Evolutionary conservation across 2,329 filamentous ascomycete genomes (phyloP), one percentile per base, ranked within the genome.

Genomic region (Ceratocystis papillata): DNA sequence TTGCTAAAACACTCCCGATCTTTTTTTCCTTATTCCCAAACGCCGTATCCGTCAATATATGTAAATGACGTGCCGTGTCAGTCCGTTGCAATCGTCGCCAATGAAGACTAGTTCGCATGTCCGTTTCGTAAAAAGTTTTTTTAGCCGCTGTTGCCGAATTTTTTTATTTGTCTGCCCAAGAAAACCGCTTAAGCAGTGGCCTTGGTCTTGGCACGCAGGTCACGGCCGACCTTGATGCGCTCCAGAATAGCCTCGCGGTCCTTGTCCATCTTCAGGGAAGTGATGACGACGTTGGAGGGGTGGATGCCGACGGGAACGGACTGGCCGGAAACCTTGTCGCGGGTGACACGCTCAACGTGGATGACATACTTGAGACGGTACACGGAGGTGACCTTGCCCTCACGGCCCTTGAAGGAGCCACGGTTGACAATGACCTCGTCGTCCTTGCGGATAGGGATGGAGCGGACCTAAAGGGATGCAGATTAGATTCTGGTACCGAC

Each of bases 341-440:
- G 90, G 79, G 87, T 87, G 78, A 99, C 87, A 75, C 93, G 90
- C 86, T 96, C 93, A 79, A 99, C 80, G 87, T 97, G 93, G 77
- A 99, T 87, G 77, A 91, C 84, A 81, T 94, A 99, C 82, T 97
- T 97, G 76, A 96, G 88, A 79, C 91, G 90, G 88, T 96, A 99
- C 79, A 97, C 93, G 75, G 89, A 90, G 75, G 87, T 92, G 81
- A 99, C 84, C 85, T 97, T 97, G 83, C 94, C 94, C 84, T 97
- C 93, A 76, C 91, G 90, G 77, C 93, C 94, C 86, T 97, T 97
- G 86, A 96, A 89, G 81, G 83, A 82, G 75, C 94, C 94, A 73
- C 94, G 92, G 77, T 93, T 87, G 75, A 99, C 88, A 77, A 83
- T 83, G 77, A 97, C 91, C 82, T 96, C 90, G 81, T 96, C 89